A percentile compares a stretch with the other conserved stretches of the same genome.
These are phyloP conservation scores for Oryza glumipatula DNA, from an alignment of 176 grass and related monocot species.

Conservation along the genomic window DNA sequence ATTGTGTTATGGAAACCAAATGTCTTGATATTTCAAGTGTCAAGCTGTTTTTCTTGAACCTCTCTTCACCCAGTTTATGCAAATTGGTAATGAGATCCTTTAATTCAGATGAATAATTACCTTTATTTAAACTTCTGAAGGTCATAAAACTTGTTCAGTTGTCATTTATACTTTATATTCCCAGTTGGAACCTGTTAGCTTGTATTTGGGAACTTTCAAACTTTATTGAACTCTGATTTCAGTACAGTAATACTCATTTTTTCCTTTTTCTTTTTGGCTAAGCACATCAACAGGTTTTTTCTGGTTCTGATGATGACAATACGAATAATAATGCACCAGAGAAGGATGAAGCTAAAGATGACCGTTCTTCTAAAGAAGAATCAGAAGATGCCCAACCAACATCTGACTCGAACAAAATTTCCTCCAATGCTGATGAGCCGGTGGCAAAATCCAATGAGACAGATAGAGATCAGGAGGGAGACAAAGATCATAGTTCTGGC, in stretches of 20 bases:
- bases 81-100: constrained; percentile 3
- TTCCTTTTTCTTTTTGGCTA: constrained; percentile 12
- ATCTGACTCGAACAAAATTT: constrained; percentile 37
- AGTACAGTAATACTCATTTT: constrained; percentile 24
- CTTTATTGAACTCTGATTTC: neutral
- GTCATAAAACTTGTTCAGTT: constrained; percentile 10
- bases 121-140: constrained; percentile 14
- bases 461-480: constrained; percentile 36
- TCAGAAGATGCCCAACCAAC: constrained; percentile 47
- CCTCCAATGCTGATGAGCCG: constrained; percentile 42
- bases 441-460: constrained; percentile 42
- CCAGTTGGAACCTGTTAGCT: constrained; percentile 14
- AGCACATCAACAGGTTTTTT: constrained; percentile 58
- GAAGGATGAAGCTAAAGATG: constrained; percentile 43
- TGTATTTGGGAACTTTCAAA: constrained; percentile 19
- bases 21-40: constrained; percentile 23
- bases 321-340: constrained; percentile 45
- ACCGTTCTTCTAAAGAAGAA: constrained; percentile 57
- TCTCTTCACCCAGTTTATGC: constrained; percentile 7
- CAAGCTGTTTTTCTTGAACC: constrained; percentile 11
- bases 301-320: constrained; percentile 64
- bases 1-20: neutral
- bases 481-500: constrained; percentile 42
- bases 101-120: constrained; percentile 17
- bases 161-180: constrained; percentile 22